These are phyloP conservation scores for Chaetomium sp. DNA, from an alignment of 2,329 filamentous ascomycete species.

Conservation along the genomic window DNA sequence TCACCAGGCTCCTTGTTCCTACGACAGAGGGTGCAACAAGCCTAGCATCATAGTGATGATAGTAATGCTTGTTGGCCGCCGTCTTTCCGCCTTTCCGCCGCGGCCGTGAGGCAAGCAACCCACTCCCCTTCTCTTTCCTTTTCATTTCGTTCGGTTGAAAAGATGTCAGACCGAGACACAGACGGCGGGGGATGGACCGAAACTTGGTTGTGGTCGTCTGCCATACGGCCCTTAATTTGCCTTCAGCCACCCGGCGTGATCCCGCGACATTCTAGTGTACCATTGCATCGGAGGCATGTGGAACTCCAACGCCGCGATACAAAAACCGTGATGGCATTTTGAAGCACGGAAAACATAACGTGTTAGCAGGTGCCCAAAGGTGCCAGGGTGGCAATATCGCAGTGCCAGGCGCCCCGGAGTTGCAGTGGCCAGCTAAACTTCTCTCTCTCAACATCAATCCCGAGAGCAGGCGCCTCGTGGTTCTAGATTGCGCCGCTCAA, in stretches of 20 bases:
- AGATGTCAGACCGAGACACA: conserved; percentile 19
- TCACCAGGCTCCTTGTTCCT: neutral
- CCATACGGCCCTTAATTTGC: conserved; percentile 19
- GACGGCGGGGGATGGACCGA: conserved; percentile 2
- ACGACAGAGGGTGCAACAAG: neutral
- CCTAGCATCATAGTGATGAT: neutral
- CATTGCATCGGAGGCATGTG: conserved; percentile 16
- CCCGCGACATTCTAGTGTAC: conserved; percentile 10
- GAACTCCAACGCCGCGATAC: neutral
- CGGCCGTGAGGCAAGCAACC: neutral
- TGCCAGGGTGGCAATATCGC: neutral
- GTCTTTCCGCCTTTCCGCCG: neutral
- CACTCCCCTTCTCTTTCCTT: neutral
- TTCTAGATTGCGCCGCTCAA: neutral
- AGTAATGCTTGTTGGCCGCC: neutral
- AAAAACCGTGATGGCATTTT: conserved; percentile 2
- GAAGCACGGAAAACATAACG: neutral
- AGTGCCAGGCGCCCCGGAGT: neutral
- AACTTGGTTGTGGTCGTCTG: conserved; percentile 16
- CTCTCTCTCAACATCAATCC: neutral
- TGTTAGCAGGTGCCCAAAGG: neutral
- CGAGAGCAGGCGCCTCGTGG: neutral
- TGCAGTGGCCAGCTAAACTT: neutral
- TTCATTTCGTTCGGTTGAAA: neutral
- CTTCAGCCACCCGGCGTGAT: conserved; percentile 9